A percentile compares a stretch with the other conserved stretches of the same genome.
Evolutionary conservation across 305 asterid species (phyloP).

Genomic region (Fraxinus sp.): DNA sequence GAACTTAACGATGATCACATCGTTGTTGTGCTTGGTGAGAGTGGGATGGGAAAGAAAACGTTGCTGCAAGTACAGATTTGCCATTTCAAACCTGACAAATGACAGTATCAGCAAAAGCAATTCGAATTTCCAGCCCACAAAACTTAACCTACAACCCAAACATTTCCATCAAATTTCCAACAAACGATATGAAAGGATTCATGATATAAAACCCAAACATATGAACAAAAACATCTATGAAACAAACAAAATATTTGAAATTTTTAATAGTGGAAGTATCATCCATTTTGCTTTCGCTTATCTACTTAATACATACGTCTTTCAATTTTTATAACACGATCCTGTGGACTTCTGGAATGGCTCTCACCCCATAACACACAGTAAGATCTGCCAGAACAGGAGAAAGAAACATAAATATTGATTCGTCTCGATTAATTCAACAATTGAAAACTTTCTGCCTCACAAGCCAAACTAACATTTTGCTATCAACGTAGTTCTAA

Average conservation of each 20-base stretch:
- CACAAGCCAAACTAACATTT: not conserved
- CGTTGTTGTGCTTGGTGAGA: slow-evolving; percentile 97
- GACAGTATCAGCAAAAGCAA: not conserved
- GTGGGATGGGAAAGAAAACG: slow-evolving; percentile 95
- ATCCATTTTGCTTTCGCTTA: not conserved
- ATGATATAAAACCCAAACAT: not conserved
- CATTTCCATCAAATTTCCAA: not conserved
- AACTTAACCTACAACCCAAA: not conserved
- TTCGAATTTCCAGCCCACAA: not conserved
- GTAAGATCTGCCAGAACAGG: not conserved
- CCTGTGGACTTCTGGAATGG: not conserved
- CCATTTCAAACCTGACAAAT: no score
- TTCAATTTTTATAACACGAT: not conserved
- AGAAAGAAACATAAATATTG: not conserved
- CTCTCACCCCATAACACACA: not conserved
- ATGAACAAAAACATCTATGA: not conserved
- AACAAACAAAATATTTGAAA: not conserved
- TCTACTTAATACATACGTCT: not conserved
- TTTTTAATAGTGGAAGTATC: not conserved
- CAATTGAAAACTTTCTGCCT: not conserved
- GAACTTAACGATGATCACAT: slow-evolving; percentile 94
- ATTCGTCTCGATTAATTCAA: not conserved
- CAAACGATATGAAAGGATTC: not conserved
- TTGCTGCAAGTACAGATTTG: slow-evolving; percentile 37
- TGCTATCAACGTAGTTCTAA: not conserved